Evolutionary conservation across 495 filamentous ascomycete species (phyloP).

Genomic region (Penicillium mononematosum): DNA sequence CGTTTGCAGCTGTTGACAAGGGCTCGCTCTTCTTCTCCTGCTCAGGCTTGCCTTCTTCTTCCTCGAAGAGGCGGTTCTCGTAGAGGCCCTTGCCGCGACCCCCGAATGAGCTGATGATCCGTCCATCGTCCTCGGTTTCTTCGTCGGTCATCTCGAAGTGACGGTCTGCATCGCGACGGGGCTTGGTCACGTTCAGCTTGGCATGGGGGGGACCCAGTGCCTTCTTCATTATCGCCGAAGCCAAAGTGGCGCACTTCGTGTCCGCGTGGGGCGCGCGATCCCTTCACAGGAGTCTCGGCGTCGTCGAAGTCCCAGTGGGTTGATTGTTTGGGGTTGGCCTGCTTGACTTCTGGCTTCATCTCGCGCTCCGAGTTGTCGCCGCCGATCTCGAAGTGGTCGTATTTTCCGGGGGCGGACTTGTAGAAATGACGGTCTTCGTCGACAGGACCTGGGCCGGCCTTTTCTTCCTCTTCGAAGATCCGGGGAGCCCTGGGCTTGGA

Average conservation of each 20-base stretch:
- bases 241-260: slow-evolving; percentile 69
- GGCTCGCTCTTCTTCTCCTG: slow-evolving; percentile 34
- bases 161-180: slow-evolving; percentile 72
- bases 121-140: slow-evolving; percentile 27
- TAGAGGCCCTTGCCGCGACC: slow-evolving; percentile 72
- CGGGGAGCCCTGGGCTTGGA: slow-evolving; percentile 63
- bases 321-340: slow-evolving; percentile 54
- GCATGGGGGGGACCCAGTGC: slow-evolving; percentile 50
- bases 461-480: slow-evolving; percentile 54
- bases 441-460: slow-evolving; percentile 14
- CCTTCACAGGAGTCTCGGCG: slow-evolving; percentile 77
- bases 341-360: slow-evolving; percentile 37
- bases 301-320: slow-evolving; percentile 83
- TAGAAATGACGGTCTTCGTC: slow-evolving; percentile 43
- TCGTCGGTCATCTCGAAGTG: slow-evolving; percentile 73
- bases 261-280: slow-evolving; percentile 47
- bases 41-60: slow-evolving; percentile 40
- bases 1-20: slow-evolving; percentile 62
- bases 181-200: slow-evolving; percentile 56
- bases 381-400: slow-evolving; percentile 82
- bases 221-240: slow-evolving; percentile 65
- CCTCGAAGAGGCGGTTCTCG: slow-evolving; percentile 67
- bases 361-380: slow-evolving; percentile 51
- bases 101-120: slow-evolving; percentile 46
- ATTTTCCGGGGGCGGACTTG: slow-evolving; percentile 71